These are phyloP conservation scores for Acanthamoeba rhysodes DNA, from an alignment of 208 protist species.

Conservation along the genomic window DNA sequence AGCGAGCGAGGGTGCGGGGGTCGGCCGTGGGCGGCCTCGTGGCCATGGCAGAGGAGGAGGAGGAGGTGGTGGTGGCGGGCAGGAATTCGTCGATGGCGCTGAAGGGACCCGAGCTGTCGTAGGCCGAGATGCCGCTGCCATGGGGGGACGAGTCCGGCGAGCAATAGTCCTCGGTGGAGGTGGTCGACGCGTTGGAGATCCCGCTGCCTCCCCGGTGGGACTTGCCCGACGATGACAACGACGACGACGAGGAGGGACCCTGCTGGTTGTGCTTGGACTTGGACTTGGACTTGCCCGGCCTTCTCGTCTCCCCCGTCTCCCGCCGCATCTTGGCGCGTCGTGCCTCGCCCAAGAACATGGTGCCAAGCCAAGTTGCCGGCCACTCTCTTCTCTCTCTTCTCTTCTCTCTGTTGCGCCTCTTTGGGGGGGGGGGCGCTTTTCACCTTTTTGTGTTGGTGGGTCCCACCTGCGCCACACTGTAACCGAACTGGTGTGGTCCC, in stretches of 20 bases:
- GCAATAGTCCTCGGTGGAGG: neutral
- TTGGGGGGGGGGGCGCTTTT: no score
- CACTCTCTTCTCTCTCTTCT: no score
- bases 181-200: neutral
- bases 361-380: no score
- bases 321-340: neutral
- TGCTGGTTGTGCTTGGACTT: neutral
- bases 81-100: no score
- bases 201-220: neutral
- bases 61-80: no score
- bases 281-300: neutral
- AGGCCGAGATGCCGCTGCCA: neutral
- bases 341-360: constrained; percentile 16
- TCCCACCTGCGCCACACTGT: no score
- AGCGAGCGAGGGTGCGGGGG: neutral
- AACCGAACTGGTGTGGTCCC: no score
- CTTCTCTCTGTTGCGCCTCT: no score
- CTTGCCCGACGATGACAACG: neutral
- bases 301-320: neutral
- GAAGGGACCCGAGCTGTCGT: neutral
- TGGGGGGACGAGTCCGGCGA: neutral
- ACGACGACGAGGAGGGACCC: no score
- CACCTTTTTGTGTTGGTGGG: no score
- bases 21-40: neutral
- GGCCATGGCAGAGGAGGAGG: neutral